phyloP scores from a whole-genome alignment of 495 filamentous ascomycete genomes.

The Aspergillus indologenus region DNA sequence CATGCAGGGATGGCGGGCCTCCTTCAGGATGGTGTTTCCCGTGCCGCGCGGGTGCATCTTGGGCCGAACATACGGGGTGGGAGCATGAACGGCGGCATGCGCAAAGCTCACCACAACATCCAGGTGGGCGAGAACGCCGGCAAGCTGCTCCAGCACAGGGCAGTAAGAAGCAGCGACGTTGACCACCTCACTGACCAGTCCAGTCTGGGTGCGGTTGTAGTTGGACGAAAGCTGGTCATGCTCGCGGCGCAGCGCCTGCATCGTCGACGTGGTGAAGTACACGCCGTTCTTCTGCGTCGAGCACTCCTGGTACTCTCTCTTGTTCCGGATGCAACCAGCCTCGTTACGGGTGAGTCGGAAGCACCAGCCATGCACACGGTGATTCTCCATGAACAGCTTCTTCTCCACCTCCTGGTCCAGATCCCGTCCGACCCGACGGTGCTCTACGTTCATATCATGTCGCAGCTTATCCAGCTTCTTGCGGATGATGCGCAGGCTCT shows the following conservation, averaged over 20 bases:
- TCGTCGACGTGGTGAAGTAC: conserved; percentile 88
- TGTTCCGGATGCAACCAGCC: conserved; percentile 88
- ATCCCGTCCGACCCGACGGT: conserved; percentile 70
- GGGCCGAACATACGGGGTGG: conserved; percentile 84
- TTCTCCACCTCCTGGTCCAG: conserved; percentile 94
- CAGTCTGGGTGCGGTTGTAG: conserved; percentile 93
- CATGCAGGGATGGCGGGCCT: conserved; percentile 96
- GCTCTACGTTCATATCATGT: conserved; percentile 81
- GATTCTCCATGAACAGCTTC: conserved; percentile 97
- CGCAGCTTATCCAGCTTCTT: conserved; percentile 85
- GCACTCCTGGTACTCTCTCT: conserved; percentile 85
- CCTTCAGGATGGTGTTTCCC: conserved; percentile 86
- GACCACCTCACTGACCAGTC: conserved; percentile 90
- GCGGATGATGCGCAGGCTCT: conserved; percentile 78
- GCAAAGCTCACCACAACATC: conserved; percentile 97
- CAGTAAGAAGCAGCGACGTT: conserved; percentile 90
- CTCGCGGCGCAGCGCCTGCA: conserved; percentile 81
- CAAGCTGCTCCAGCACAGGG: conserved; percentile 87
- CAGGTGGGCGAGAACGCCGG: conserved; percentile 84
- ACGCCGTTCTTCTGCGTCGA: conserved; percentile 99
- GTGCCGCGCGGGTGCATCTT: conserved; percentile 88
- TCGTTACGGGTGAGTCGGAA: conserved; percentile 91
- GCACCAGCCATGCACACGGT: conserved; percentile 93
- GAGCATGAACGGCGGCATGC: conserved; percentile 90
- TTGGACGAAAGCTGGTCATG: conserved; percentile 92